Evolutionary conservation across 2,329 filamentous ascomycete genomes (phyloP).

Genomic region (Hansfordia pulvinata): DNA sequence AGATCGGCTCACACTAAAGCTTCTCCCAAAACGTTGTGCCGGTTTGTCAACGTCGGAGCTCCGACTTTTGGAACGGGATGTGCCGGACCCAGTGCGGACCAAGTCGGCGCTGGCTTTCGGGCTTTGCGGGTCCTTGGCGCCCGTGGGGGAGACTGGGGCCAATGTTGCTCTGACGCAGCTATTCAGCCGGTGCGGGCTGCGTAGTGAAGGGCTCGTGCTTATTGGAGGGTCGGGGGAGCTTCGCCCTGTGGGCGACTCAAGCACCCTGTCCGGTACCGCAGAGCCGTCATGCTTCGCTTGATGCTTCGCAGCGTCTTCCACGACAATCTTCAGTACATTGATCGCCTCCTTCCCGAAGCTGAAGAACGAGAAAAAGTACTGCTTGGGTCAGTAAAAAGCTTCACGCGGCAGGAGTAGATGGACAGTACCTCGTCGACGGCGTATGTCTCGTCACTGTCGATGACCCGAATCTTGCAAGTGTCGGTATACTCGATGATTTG

Average conservation of each 20-base stretch:
- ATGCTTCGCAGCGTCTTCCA: constrained; percentile 47
- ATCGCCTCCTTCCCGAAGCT: constrained; percentile 73
- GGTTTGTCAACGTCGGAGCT: constrained; percentile 38
- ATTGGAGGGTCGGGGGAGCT: too few species aligned
- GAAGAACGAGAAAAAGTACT: constrained; percentile 98
- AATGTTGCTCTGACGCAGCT: constrained; percentile 51
- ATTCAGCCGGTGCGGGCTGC: constrained; percentile 27
- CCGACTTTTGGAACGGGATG: constrained; percentile 29
- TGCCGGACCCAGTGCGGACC: constrained; percentile 39
- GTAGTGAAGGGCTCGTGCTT: too few species aligned
- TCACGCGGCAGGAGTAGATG: not conserved
- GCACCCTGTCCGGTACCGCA: too few species aligned
- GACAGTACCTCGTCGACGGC: constrained; percentile 74
- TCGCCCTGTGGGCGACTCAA: too few species aligned
- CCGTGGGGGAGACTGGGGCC: constrained; percentile 32
- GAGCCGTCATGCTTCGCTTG: too few species aligned
- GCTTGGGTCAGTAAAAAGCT: constrained; percentile 10
- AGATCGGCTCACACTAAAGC: constrained; percentile 47
- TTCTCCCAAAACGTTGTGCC: constrained; percentile 35
- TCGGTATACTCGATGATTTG: constrained; percentile 85
- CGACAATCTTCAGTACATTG: constrained; percentile 58
- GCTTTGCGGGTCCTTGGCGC: constrained; percentile 29
- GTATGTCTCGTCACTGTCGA: constrained; percentile 89
- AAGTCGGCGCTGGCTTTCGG: constrained; percentile 41
- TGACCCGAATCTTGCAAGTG: constrained; percentile 83